Conservation (phyloP, 345 rosid genomes). For the Pugionium dolabratum region DNA sequence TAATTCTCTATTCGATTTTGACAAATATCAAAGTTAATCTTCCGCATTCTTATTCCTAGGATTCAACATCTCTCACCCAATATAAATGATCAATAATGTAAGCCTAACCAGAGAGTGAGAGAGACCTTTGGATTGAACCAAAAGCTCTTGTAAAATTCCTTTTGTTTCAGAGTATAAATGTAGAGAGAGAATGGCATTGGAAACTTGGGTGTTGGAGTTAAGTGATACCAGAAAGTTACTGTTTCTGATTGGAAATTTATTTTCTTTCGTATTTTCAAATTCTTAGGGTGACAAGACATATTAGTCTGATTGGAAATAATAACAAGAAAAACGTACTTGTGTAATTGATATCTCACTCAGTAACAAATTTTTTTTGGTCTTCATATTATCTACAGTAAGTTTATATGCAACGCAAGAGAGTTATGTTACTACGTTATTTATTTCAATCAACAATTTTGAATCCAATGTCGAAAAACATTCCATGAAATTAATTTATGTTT, state of each 20-base stretch:
- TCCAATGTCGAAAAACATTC: no score
- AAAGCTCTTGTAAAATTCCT: slow-evolving; percentile 33
- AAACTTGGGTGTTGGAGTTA: slow-evolving; percentile 33
- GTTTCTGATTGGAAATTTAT: slow-evolving; percentile 22
- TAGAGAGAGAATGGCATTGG: slow-evolving; percentile 4
- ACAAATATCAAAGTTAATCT: no score
- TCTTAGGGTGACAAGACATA: slow-evolving; percentile 33
- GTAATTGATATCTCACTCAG: slow-evolving; percentile 23
- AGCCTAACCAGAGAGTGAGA: slow-evolving; percentile 28
- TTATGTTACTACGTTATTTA: no score
- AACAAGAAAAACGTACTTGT: slow-evolving; percentile 36
- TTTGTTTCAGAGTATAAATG: slow-evolving; percentile 28
- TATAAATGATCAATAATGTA: slow-evolving; percentile 13
- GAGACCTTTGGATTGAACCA: slow-evolving; percentile 33
- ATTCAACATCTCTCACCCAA: slow-evolving; percentile 29
- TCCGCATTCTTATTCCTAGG: no score
- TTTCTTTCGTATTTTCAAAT: slow-evolving; percentile 21
- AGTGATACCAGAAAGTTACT: slow-evolving; percentile 33
- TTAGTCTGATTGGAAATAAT: slow-evolving; percentile 29
- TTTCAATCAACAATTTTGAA: no score
- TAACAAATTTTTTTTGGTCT: slow-evolving; percentile 10
- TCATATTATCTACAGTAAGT: background rate
- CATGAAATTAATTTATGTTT: no score
- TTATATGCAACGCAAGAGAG: no score
- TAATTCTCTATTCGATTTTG: no score